Evolutionary conservation across 306 rosid species (phyloP).

Genomic region (Malus fusca): DNA sequence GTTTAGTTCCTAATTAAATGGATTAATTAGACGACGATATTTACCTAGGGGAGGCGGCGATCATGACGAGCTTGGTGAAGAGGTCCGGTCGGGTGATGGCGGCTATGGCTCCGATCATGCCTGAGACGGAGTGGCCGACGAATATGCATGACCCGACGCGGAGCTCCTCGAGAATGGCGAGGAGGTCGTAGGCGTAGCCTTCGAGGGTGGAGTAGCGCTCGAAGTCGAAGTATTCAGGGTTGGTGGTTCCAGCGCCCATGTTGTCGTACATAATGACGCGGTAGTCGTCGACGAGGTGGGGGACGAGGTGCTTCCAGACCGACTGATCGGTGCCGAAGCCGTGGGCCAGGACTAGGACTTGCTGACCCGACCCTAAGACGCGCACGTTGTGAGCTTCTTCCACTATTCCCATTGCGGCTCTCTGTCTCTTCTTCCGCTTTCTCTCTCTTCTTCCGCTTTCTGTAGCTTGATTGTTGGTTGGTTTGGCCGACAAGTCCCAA

Average conservation of each 20-base stretch:
- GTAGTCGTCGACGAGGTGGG: constrained; percentile 50
- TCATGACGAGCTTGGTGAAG: constrained; percentile 52
- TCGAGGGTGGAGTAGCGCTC: constrained; percentile 56
- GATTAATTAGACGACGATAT: background rate
- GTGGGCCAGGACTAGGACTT: constrained; percentile 47
- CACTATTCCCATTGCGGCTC: constrained; percentile 49
- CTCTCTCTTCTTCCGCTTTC: background rate
- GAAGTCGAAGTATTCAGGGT: constrained; percentile 81
- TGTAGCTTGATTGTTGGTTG: too few relatives aligned
- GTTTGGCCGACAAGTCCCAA: background rate
- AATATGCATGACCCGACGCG: constrained; percentile 47
- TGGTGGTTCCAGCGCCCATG: constrained; percentile 82
- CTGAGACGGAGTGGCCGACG: constrained; percentile 83
- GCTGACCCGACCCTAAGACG: constrained; percentile 45
- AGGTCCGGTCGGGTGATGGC: constrained; percentile 66
- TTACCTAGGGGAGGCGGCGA: constrained; percentile 66
- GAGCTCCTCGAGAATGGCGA: constrained; percentile 57
- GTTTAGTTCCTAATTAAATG: background rate
- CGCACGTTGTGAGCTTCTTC: constrained; percentile 78
- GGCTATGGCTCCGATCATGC: constrained; percentile 61
- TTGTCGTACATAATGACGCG: constrained; percentile 57
- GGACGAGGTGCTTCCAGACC: constrained; percentile 69
- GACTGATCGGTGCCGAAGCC: constrained; percentile 91
- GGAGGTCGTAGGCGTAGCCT: constrained; percentile 63
- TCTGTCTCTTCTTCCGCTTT: background rate